Conservation (phyloP, 2,329 filamentous ascomycete genomes). For the Colletotrichum tropicicola region DNA sequence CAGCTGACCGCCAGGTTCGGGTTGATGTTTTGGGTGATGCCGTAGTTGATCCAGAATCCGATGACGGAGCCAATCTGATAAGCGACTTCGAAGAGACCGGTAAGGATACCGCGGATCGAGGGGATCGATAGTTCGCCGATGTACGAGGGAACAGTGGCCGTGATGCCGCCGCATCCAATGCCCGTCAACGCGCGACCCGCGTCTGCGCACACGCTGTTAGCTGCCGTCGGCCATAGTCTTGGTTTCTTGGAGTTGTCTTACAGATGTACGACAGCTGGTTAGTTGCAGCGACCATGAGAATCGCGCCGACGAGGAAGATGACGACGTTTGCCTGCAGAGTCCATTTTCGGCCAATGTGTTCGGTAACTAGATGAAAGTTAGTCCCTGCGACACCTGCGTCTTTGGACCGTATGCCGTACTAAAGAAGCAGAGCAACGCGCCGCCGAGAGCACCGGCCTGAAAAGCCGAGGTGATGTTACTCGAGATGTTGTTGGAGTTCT, state of each 20-base stretch:
- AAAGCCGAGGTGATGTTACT: slow-evolving; percentile 56
- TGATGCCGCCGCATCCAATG: slow-evolving; percentile 59
- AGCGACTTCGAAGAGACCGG: slow-evolving; percentile 60
- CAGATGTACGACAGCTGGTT: slow-evolving; percentile 53
- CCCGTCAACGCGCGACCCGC: slow-evolving; percentile 65
- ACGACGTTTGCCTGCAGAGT: slow-evolving; percentile 57
- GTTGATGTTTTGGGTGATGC: slow-evolving; percentile 49
- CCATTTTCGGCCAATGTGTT: slow-evolving; percentile 58
- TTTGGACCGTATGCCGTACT: slow-evolving; percentile 32
- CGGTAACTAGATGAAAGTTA: slow-evolving; percentile 41
- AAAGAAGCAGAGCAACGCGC: slow-evolving; percentile 57
- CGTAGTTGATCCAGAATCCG: slow-evolving; percentile 62
- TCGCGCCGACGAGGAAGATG: slow-evolving; percentile 53
- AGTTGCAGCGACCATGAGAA: slow-evolving; percentile 51
- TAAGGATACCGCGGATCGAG: slow-evolving; percentile 64
- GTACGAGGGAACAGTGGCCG: slow-evolving; percentile 69
- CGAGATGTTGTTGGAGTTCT: slow-evolving; percentile 41
- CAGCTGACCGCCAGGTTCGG: slow-evolving; percentile 46
- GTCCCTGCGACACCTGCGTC: not conserved
- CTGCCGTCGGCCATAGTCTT: too few relatives aligned
- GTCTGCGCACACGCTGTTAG: slow-evolving; percentile 30
- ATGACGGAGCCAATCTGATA: slow-evolving; percentile 62
- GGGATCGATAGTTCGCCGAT: slow-evolving; percentile 70
- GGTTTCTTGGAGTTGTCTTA: not conserved
- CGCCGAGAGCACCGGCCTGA: slow-evolving; percentile 62